Percentiles rank a stretch among this genome's conserved stretches.
phyloP scores from a whole-genome alignment of 331 rosid species.

The Quercus tomentella region DNA sequence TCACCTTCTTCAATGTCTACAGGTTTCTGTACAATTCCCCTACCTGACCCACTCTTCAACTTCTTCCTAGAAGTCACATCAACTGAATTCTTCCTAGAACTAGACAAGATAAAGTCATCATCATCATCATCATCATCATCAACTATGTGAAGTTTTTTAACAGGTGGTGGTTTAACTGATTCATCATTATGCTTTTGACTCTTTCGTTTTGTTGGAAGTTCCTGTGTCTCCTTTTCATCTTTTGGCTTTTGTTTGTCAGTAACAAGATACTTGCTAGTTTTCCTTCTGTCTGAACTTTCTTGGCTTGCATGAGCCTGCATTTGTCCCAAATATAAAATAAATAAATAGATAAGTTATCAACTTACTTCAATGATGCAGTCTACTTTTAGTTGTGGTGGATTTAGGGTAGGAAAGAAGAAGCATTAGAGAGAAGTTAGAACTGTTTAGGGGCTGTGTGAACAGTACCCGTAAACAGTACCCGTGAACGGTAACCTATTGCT shows the following conservation, averaged over 20 bases:
- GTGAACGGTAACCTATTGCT: too few relatives aligned
- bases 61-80: constrained; percentile 64
- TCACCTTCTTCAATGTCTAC: constrained; percentile 45
- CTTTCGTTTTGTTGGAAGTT: constrained; percentile 70
- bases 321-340: neutral
- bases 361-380: neutral
- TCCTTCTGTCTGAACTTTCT: constrained; percentile 63
- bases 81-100: constrained; percentile 39
- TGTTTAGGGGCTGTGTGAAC: too few relatives aligned
- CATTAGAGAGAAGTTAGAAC: too few relatives aligned
- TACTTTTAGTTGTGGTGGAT: too few relatives aligned
- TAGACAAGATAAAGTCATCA: constrained; percentile 36
- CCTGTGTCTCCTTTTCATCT: constrained; percentile 46
- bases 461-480: too few relatives aligned
- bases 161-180: constrained; percentile 27
- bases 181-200: constrained; percentile 36
- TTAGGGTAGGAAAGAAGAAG: too few relatives aligned
- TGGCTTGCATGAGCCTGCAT: constrained; percentile 49
- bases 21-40: constrained; percentile 46
- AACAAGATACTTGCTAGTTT: constrained; percentile 72
- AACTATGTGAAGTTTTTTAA: constrained; percentile 38
- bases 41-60: constrained; percentile 64
- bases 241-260: constrained; percentile 45
- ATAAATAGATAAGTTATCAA: neutral
- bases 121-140: constrained; percentile 31